Conservation (phyloP, 2,329 filamentous ascomycete species). For the Elsinoe ampelina region DNA sequence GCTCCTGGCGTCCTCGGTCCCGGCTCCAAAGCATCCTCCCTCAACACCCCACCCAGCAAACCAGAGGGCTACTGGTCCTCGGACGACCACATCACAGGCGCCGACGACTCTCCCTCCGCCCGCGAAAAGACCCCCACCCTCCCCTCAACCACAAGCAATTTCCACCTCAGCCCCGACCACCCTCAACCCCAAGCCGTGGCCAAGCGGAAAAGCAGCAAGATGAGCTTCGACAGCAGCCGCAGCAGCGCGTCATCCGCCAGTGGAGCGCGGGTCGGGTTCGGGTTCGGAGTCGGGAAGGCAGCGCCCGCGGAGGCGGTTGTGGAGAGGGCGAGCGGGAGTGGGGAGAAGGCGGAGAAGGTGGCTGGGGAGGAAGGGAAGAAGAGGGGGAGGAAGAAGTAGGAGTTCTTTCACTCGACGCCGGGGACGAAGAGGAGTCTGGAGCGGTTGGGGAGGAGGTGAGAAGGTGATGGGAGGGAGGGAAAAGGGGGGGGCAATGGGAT, state of each 20-base stretch:
- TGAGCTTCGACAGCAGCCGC: conserved; percentile 16
- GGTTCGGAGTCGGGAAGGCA: conserved; percentile 12
- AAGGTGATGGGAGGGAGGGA: background rate
- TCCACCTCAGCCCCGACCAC: background rate
- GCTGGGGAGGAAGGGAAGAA: conserved; percentile 7
- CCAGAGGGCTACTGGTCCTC: conserved; percentile 12
- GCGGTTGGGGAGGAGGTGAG: background rate
- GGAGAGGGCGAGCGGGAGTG: conserved; percentile 12
- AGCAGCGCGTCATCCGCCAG: conserved; percentile 12
- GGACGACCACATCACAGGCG: background rate
- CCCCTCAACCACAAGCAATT: background rate
- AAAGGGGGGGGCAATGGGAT: background rate
- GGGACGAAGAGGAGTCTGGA: background rate
- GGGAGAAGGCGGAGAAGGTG: background rate
- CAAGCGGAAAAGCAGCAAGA: conserved; percentile 12
- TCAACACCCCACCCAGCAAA: background rate
- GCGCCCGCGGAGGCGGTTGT: conserved; percentile 13
- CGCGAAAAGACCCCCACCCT: background rate
- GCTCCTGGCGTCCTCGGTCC: background rate
- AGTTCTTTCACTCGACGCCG: conserved; percentile 1
- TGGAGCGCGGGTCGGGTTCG: conserved; percentile 12
- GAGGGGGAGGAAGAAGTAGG: conserved; percentile 14
- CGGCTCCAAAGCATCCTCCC: background rate
- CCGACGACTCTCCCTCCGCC: background rate
- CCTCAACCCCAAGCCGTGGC: background rate